These are phyloP conservation scores for Trichoderma lentiforme DNA, from an alignment of 2,329 filamentous ascomycete species.

Conservation along the genomic window DNA sequence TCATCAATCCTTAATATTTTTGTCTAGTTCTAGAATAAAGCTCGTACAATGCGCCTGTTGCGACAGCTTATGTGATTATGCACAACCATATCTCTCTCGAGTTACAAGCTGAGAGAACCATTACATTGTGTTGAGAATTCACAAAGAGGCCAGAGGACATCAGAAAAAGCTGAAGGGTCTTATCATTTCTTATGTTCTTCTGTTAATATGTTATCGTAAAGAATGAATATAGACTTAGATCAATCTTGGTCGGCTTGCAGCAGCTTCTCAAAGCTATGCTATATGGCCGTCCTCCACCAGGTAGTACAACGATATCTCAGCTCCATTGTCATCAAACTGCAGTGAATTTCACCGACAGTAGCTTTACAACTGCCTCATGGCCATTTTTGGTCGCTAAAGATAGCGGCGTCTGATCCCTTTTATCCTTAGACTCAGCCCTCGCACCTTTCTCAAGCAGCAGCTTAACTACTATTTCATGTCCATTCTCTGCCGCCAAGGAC, in stretches of 20 bases:
- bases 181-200: too few species aligned
- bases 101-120: too few species aligned
- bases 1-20: too few species aligned
- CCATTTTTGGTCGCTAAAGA: not conserved
- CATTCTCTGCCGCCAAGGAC: not conserved
- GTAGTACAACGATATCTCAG: accelerated
- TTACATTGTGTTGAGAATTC: too few species aligned
- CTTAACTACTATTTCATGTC: not conserved
- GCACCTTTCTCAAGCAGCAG: not conserved
- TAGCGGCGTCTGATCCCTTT: not conserved
- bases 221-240: not conserved
- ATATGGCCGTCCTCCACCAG: not conserved
- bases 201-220: too few species aligned
- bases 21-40: too few species aligned
- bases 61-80: too few species aligned
- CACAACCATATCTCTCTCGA: too few species aligned
- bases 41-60: too few species aligned
- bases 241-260: not conserved
- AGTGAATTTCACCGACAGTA: not conserved
- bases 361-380: not conserved
- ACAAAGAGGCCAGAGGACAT: too few species aligned
- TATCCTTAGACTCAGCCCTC: not conserved
- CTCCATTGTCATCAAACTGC: not conserved
- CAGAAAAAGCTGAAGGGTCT: too few species aligned
- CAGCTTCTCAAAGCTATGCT: not conserved